Base-by-base conservation (phyloP, 345 rosid species). In the Boechera divaricarpa region DNA sequence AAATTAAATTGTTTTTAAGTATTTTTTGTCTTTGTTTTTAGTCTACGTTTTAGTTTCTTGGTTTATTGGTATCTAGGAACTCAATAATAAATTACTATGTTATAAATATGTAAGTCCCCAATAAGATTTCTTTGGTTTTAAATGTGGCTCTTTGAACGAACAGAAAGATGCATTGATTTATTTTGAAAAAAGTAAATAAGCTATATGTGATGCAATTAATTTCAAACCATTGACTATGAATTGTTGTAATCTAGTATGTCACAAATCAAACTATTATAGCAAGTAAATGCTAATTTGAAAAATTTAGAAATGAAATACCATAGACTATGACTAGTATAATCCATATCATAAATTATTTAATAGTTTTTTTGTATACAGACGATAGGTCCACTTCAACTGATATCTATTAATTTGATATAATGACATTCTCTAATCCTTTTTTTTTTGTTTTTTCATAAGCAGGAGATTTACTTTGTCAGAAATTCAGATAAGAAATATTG, bases 401-500 rank as follows among this genome's bases (percentile, higher is more conserved):
- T 18, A 21, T 61, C 0, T 57, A 16, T n/a, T 81, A 82, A 54
- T 12, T 63, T n/a, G 65, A 79, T 8, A 53, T 82, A n/a, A 56
- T 26, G 44, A 79, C 52, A 35, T 52, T 67, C 21, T 9, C 32
- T 56, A 81, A 85, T 87, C 33, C 80, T 80, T 33, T 81, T 29
- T 79, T 84, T 78, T 29, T 79, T 84, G 76, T 67, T 82, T 47
- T 86, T 82, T 4, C 3, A 21, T 29, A 35, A 61, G 65, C 90
- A 93, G 97, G 94, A 80, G 49, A 60, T 86, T 52, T 85, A 84
- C 77, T 41, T 83, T 38, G 90, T 89, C 63, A 82, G 81, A 69
- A 76, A 75, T 60, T 75, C 81, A 11, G 97, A 91, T 76, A 89
- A 88, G 78, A 82, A 73, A 64, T 82, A 57, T 67, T 86, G 91